These are phyloP conservation scores for Crithidia mellificae DNA, from an alignment of 208 protist species.

Conservation along the genomic window DNA sequence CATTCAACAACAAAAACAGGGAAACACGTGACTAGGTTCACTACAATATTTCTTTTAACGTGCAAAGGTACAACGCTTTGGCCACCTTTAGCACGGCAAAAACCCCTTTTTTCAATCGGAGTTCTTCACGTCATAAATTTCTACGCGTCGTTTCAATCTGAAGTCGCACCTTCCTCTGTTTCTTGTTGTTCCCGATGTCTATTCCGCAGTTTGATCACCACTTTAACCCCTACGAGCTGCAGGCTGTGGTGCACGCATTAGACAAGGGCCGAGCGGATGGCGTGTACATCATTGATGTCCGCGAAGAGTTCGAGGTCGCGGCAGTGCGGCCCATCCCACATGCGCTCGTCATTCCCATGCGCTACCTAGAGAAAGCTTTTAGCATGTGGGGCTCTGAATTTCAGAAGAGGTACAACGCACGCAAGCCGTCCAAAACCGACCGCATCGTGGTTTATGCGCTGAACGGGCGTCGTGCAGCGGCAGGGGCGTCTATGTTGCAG, in stretches of 20 bases:
- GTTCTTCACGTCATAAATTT: too few species aligned
- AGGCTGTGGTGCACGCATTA: constrained; percentile 59
- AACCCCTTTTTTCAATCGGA: too few species aligned
- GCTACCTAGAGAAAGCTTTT: constrained; percentile 50
- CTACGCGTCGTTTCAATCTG: too few species aligned
- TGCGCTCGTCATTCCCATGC: constrained; percentile 52
- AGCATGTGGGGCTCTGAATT: constrained; percentile 51
- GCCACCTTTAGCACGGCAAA: too few species aligned
- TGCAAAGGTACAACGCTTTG: too few species aligned
- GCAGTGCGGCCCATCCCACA: constrained; percentile 46
- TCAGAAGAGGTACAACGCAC: constrained; percentile 52
- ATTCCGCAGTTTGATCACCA: constrained; percentile 36
- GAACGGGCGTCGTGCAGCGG: constrained; percentile 38
- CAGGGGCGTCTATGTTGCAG: constrained; percentile 33
- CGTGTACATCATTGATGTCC: constrained; percentile 64
- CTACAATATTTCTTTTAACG: too few species aligned
- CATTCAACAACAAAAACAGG: too few species aligned
- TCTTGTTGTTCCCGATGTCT: constrained; percentile 11
- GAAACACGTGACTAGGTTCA: too few species aligned
- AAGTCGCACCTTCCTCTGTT: too few species aligned
- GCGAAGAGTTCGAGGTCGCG: constrained; percentile 58
- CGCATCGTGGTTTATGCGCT: constrained; percentile 60
- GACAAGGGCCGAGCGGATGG: constrained; percentile 35
- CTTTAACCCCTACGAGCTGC: constrained; percentile 51
- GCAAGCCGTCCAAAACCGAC: constrained; percentile 51